Evolutionary conservation across 768 basidiomycete genomes (phyloP).

Genomic region (Boletus pseudopeckii): DNA sequence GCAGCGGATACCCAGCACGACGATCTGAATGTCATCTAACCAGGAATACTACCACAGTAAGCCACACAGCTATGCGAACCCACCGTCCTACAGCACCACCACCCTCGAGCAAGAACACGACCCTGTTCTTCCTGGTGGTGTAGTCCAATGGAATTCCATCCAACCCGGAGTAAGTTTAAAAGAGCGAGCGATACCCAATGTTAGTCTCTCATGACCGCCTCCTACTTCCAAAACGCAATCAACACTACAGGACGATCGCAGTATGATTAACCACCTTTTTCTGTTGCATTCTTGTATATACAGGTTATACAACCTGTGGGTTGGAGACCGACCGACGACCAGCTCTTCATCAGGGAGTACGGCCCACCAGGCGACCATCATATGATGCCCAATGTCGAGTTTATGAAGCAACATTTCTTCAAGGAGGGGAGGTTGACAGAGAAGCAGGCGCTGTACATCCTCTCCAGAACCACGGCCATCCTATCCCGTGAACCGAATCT

Average conservation of each 20-base stretch:
- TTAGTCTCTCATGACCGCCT: conserved; percentile 27
- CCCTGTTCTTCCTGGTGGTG: conserved; percentile 24
- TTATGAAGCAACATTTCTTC: conserved; percentile 87
- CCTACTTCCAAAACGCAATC: conserved; percentile 7
- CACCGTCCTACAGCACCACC: conserved; percentile 2
- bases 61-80: conserved; percentile 14
- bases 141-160: conserved; percentile 22
- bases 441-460: conserved; percentile 79
- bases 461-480: conserved; percentile 63
- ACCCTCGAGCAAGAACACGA: conserved; percentile 30
- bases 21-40: conserved; percentile 22
- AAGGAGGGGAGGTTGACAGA: conserved; percentile 81
- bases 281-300: conserved; percentile 9
- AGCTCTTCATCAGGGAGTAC: conserved; percentile 58
- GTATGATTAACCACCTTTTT: conserved; percentile 25
- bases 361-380: conserved; percentile 37
- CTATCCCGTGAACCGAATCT: conserved; percentile 79
- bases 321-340: conserved; percentile 63
- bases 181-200: conserved; percentile 32
- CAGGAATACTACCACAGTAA: conserved; percentile 24
- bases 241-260: conserved; percentile 20
- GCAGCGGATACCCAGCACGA: conserved; percentile 16
- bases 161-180: conserved; percentile 17
- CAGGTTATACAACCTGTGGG: conserved; percentile 71
- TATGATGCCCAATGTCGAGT: conserved; percentile 67